Base-by-base conservation (phyloP, 2,329 filamentous ascomycete species). In the Tothia fuscella region DNA sequence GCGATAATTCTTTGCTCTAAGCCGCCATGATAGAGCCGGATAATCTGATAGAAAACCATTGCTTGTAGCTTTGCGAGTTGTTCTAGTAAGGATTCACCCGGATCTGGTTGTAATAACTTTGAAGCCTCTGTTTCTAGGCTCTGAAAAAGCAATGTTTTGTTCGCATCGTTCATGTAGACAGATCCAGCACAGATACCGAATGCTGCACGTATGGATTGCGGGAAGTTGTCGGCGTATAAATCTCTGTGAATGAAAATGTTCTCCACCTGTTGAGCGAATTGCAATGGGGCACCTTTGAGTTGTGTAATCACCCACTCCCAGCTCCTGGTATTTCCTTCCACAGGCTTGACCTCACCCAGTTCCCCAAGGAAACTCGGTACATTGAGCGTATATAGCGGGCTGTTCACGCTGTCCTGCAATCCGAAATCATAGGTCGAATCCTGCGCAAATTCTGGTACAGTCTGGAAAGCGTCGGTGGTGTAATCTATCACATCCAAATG, bases 331-430 rank as follows among this genome's bases (percentile, higher is more conserved):
- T 26, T 37, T 13, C 41, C 41, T 3, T 13, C 19, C 9, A 43
- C 30, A 41, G 41, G 33, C 13, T 33, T 17, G 9, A 43, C n/a
- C 17, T 43, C 41, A 14, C 41, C 41, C n/a, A 43, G 25, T 10
- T 19, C 21, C 3, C 34, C 41, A 25, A 43, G 32, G 17, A 43
- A 28, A 20, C 22, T 43, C 13, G 41, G 41, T 7, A 43, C 22
- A 20, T 32, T 34, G 17, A 35, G 28, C 10, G 29, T 16, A 14
- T 17, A 10, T 29, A 10, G 26, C 10, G 26, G 14, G 26, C 14
- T 10, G 14, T 29, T 29, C 26, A 14, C 26, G 26, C 17, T 35
- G 10, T 35, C n/a, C n/a, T n/a, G n/a, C n/a, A n/a, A n/a, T n/a
- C n/a, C n/a, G n/a, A n/a, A n/a, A n/a, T n/a, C n/a, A n/a, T n/a